Evolutionary conservation across 225 moss, liverwort and hornwort genomes (phyloP), one percentile per base, ranked within the genome.

Genomic region (Antitrichia curtipendula): DNA sequence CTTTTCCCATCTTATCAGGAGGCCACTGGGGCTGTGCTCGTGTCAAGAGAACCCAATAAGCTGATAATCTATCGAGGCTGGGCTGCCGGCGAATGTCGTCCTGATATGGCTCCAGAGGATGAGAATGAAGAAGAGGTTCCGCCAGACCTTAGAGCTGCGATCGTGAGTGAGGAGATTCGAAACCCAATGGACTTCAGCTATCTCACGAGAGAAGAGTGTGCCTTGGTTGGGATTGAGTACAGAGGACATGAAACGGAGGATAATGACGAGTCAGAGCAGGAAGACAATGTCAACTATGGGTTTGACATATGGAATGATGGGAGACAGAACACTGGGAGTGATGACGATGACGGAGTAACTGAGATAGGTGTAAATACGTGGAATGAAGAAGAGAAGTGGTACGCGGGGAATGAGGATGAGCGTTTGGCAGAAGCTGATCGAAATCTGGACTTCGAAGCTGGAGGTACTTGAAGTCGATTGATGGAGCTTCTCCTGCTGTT

Each of bases 61-160:
- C 79, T 99, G 81, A 94, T 99, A 75, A 85, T 99, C 9, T 99
- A 96, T 69, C 93, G 97, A 71, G 99, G 97, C 54, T 97, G 97
- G 97, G 93, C 95, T 78, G 95, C 94, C 36, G 96, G 97, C 77
- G 94, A 99, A 88, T 47, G 88, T 84, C 94, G 93, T 79, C 96
- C 96, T 57, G 93, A 89, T 86, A 89, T 88, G 94, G 85, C 65
- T 40, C 31, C 70, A 73, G 86, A 91, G 73, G 89, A 88, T 75
- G 90, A 91, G 85, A 91, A 93, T 75, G 87, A 83, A 75, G 92
- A 91, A 81, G 92, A 91, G 82, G 82, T 97, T 86, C 70, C 94
- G 59, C 83, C 90, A 73, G 93, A 94, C 76, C 92, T 98, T 52
- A 81, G 93, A 86, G 89, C 88, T 87, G 97, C 98, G 62, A 96